A percentile compares a stretch with the other conserved stretches of the same genome.
Evolutionary conservation across 2,329 filamentous ascomycete species (phyloP).

Genomic region (Karstenula rhodostoma): DNA sequence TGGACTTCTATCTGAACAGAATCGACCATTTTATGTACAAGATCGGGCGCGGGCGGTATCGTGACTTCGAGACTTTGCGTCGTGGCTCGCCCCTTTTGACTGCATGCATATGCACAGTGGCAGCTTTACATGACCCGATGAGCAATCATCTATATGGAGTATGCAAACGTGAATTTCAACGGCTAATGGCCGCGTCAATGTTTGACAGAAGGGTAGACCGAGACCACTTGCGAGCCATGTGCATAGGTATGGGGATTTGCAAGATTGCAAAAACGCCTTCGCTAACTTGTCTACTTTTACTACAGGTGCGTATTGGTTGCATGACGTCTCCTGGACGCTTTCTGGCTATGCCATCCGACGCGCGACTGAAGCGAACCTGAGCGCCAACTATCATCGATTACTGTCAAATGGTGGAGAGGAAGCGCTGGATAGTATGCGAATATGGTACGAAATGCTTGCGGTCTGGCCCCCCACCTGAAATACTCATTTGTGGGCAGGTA

Average conservation of each 20-base stretch:
- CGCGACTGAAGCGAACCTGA: conserved; percentile 59
- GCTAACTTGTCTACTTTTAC: not conserved
- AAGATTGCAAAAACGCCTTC: not conserved
- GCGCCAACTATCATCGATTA: conserved; percentile 54
- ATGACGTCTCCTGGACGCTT: conserved; percentile 69
- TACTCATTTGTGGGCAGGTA: not conserved
- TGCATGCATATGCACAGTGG: conserved; percentile 64
- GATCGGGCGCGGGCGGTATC: conserved; percentile 55
- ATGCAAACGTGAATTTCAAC: conserved; percentile 66
- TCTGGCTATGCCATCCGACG: conserved; percentile 63
- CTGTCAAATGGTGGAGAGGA: conserved; percentile 53
- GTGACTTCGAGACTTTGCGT: conserved; percentile 57
- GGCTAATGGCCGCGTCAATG: conserved; percentile 64
- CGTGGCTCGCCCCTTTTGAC: conserved; percentile 64
- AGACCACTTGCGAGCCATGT: conserved; percentile 67
- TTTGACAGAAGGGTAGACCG: conserved; percentile 65
- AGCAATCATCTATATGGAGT: conserved; percentile 60
- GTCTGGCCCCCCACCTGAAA: not conserved
- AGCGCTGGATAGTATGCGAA: conserved; percentile 61
- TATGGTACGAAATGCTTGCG: conserved; percentile 61
- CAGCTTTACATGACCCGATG: conserved; percentile 65
- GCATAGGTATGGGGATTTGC: conserved; percentile 46
- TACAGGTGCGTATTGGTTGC: conserved; percentile 67
- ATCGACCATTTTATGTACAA: conserved; percentile 60
- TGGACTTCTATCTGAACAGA: conserved; percentile 53